A percentile compares a stretch with the other conserved stretches of the same genome.
These are phyloP conservation scores for Secale cereale DNA, from an alignment of 176 grass and related monocot genomes.

Conservation along the genomic window DNA sequence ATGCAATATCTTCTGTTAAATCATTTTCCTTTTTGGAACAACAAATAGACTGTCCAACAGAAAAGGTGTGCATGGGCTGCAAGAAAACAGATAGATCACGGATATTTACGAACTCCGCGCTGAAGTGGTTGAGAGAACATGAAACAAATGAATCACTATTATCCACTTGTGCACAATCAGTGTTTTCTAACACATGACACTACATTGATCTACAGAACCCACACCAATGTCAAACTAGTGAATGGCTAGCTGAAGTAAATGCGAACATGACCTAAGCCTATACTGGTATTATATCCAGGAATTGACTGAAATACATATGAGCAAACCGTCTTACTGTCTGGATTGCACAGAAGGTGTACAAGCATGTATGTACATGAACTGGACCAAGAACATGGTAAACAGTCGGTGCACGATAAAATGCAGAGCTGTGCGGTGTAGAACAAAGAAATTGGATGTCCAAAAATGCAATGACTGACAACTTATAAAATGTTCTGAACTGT, in stretches of 20 bases:
- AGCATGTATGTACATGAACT: background rate
- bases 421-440: background rate
- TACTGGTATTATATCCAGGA: background rate
- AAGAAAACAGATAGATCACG: background rate
- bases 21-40: background rate
- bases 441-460: background rate
- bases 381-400: background rate
- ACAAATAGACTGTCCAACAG: background rate
- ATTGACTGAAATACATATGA: background rate
- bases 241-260: constrained; percentile 14
- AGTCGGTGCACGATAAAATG: background rate
- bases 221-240: constrained; percentile 6
- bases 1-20: constrained; percentile 11
- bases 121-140: background rate
- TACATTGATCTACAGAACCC: background rate
- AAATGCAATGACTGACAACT: background rate
- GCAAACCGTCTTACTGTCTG: background rate
- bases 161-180: background rate
- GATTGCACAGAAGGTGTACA: background rate
- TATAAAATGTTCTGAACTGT: background rate
- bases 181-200: constrained; percentile 11
- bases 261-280: background rate
- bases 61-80: background rate
- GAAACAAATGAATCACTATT: constrained; percentile 25
- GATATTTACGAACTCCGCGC: background rate